Evolutionary conservation across 2,329 filamentous ascomycete species (phyloP).

Genomic region (Colletotrichum higginsianum): DNA sequence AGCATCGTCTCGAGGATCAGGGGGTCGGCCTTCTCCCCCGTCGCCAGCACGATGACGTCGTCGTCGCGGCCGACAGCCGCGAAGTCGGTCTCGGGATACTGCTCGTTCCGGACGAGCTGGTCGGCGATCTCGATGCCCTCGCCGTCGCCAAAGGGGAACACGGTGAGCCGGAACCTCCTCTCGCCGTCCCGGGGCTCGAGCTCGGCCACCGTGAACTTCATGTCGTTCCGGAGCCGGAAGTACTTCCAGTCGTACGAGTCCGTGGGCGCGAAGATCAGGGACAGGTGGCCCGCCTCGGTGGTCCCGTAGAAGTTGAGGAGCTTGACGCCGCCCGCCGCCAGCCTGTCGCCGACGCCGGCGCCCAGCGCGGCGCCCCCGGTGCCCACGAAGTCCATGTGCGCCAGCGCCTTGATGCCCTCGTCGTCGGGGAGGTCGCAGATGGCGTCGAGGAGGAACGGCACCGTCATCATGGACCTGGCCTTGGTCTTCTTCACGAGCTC

Average conservation of each 20-base stretch:
- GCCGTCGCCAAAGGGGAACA: conserved; percentile 48
- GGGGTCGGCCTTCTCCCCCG: conserved; percentile 47
- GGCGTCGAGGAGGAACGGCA: conserved; percentile 54
- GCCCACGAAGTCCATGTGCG: conserved; percentile 49
- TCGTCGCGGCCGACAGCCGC: conserved; percentile 52
- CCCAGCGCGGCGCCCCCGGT: conserved; percentile 52
- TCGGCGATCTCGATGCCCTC: conserved; percentile 52
- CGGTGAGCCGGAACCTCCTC: conserved; percentile 47
- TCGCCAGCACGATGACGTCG: conserved; percentile 47
- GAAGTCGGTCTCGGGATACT: conserved; percentile 2
- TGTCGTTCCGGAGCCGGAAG: conserved; percentile 51
- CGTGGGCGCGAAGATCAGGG: conserved; percentile 51
- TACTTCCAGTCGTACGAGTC: conserved; percentile 51
- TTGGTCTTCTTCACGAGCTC: conserved; percentile 45
- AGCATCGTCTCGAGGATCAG: conserved; percentile 45
- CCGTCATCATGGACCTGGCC: conserved; percentile 51
- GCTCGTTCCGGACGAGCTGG: conserved; percentile 49
- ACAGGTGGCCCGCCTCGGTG: conserved; percentile 53
- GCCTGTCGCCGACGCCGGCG: conserved; percentile 44
- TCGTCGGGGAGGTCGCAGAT: conserved; percentile 43
- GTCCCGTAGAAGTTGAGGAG: conserved; percentile 54
- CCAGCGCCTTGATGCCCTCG: conserved; percentile 36
- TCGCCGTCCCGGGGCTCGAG: conserved; percentile 44
- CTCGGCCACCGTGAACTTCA: conserved; percentile 45
- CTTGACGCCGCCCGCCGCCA: conserved; percentile 46